These are phyloP conservation scores for Coprinellus micaceus DNA, from an alignment of 768 basidiomycete genomes.

Conservation along the genomic window DNA sequence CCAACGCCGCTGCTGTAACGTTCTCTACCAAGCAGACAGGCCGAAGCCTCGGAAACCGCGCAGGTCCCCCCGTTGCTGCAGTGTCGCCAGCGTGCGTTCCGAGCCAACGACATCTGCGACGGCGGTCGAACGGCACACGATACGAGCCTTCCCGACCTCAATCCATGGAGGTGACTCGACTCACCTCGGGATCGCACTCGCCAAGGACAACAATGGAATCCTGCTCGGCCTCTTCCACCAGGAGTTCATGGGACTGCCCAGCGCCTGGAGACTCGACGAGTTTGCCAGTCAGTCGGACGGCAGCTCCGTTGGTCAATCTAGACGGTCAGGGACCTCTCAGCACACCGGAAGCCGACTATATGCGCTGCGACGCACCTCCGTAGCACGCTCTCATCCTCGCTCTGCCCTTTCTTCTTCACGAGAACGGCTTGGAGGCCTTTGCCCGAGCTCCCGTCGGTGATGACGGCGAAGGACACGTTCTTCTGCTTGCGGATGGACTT, in stretches of 20 bases:
- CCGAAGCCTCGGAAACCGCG: too few species aligned
- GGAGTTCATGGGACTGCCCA: slow-evolving; percentile 47
- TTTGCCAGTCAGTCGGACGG: slow-evolving; percentile 39
- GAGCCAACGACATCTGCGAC: too few species aligned
- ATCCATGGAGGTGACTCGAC: slow-evolving; percentile 10
- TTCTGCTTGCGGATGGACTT: slow-evolving; percentile 85
- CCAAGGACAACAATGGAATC: slow-evolving; percentile 39
- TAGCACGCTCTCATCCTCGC: slow-evolving; percentile 22
- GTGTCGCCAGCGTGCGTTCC: too few species aligned
- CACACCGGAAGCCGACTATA: neutral
- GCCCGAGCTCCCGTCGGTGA: slow-evolving; percentile 76
- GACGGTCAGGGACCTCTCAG: slow-evolving; percentile 13
- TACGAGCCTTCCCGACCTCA: too few species aligned
- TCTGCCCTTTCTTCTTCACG: slow-evolving; percentile 30
- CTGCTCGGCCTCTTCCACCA: slow-evolving; percentile 33
- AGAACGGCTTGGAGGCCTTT: slow-evolving; percentile 80
- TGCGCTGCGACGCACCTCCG: slow-evolving; percentile 22
- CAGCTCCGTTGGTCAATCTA: slow-evolving; percentile 41
- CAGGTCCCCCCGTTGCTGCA: too few species aligned
- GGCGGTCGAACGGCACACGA: too few species aligned
- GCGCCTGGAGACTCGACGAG: slow-evolving; percentile 42
- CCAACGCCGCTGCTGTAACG: too few species aligned
- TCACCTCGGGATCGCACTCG: slow-evolving; percentile 44
- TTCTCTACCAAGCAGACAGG: too few species aligned
- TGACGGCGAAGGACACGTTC: slow-evolving; percentile 77